Evolutionary conservation across 371 early-diverging fungal species (phyloP), one percentile per base, ranked within the genome.

Genomic region (Apophysomyces trapeziformis): DNA sequence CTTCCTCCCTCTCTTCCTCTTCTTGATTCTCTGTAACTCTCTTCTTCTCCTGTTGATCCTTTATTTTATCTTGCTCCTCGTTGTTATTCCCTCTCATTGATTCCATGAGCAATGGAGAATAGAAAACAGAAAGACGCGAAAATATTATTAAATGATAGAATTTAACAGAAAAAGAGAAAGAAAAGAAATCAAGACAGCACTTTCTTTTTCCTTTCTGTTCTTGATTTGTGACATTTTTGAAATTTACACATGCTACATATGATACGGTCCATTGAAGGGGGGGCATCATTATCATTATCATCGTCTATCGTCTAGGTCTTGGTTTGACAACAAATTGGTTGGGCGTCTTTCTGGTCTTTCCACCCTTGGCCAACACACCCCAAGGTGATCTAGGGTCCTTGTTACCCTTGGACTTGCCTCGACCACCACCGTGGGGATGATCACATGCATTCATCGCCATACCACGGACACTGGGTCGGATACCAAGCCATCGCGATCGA

Each of bases 401-500:
- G 72, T 89, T 91, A 83, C 99, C 97, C 89, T 96, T 95, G 66
- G 93, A 92, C 85, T 96, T 96, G 72, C 93, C 92, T 72, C 93
- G 88, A 87, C 99, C 99, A 89, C 99, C 99, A 84, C 99, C 99
- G 79, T 97, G 98, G 64, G 98, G 96, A 86, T 99, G 99, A 84
- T 99, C 98, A 61, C 87, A 85, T n/a, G 98, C 93, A 85, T 97
- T 99, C 97, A 96, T 96, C 46, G 99, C 99, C 78, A 98, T 95
- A 94, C 98, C 96, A 87, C 99, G 91, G 43, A 99, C 99, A 36
- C 90, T 90, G 45, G 99, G 99, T 68, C 99, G 87, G 73, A 90
- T 89, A 43, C 98, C 98, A 57, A 86, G 70, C 78, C 92, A 87
- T 68, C 97, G 80, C 38, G 86, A 83, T 58, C 92, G 89, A 67